Conservation (phyloP, 805 yeast genomes). For the Yamadazyma insecticola region DNA sequence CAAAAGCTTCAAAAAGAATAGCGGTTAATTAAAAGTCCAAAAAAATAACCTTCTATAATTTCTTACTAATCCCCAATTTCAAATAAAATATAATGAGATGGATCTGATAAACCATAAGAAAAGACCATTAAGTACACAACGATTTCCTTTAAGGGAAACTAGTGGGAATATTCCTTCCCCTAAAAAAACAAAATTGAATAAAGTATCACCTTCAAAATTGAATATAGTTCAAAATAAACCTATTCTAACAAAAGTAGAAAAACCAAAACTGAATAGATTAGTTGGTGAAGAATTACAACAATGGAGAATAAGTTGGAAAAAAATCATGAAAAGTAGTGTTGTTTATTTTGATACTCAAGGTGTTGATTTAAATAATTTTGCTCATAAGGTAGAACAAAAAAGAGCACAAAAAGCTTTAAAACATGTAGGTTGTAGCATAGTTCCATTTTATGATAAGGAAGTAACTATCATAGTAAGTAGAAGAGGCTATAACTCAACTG, state of each 20-base stretch:
- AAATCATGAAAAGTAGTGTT: slow-evolving; percentile 53
- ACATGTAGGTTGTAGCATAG: slow-evolving; percentile 44
- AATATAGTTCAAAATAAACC: slow-evolving; percentile 2
- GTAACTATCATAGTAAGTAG: slow-evolving; percentile 76
- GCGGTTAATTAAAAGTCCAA: too few species aligned
- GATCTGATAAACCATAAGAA: slow-evolving; percentile 7
- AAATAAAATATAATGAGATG: slow-evolving; percentile 2
- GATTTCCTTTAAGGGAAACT: slow-evolving; percentile 37
- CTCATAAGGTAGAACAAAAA: slow-evolving; percentile 34
- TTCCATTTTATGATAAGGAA: slow-evolving; percentile 47
- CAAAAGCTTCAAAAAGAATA: too few species aligned
- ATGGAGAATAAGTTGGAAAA: slow-evolving; percentile 67
- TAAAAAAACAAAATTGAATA: slow-evolving; percentile 15
- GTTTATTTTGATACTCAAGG: slow-evolving; percentile 60
- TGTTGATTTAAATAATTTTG: slow-evolving; percentile 31
- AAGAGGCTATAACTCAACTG: slow-evolving; percentile 42
- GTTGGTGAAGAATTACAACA: slow-evolving; percentile 45
- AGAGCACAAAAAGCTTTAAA: slow-evolving; percentile 41
- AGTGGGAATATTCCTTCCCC: slow-evolving; percentile 37
- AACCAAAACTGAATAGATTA: slow-evolving; percentile 19
- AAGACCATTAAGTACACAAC: slow-evolving; percentile 4
- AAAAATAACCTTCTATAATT: too few species aligned
- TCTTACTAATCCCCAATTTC: neutral
- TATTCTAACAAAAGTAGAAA: slow-evolving; percentile 2
- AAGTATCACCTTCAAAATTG: too few species aligned